These are phyloP conservation scores for Fusarium sacchari DNA, from an alignment of 2,329 filamentous ascomycete species.

Conservation along the genomic window DNA sequence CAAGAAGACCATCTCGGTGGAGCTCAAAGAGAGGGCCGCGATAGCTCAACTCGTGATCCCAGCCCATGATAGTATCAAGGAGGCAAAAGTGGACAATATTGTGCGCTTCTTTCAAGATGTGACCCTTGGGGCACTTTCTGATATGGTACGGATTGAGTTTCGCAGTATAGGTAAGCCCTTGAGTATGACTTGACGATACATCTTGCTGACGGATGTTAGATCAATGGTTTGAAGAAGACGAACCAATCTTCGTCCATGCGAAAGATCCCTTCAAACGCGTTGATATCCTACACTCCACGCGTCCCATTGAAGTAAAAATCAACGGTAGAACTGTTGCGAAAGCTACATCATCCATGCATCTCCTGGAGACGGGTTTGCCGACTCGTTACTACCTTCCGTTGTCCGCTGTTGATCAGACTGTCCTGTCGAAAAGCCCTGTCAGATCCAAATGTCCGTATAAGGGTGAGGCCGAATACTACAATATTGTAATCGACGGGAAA, in stretches of 20 bases:
- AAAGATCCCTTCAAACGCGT: constrained; percentile 75
- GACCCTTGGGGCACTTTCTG: constrained; percentile 47
- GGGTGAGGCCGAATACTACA: constrained; percentile 71
- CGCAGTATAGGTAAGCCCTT: constrained; percentile 46
- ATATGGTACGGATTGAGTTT: constrained; percentile 50
- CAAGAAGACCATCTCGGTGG: constrained; percentile 39
- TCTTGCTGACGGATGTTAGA: constrained; percentile 37
- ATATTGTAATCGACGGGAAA: constrained; percentile 59
- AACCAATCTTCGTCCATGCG: constrained; percentile 68
- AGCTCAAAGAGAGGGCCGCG: constrained; percentile 41
- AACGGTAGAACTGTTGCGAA: constrained; percentile 59
- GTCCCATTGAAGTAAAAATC: constrained; percentile 61
- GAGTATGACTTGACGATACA: accelerated
- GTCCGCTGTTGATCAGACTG: constrained; percentile 57
- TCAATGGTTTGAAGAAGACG: constrained; percentile 65
- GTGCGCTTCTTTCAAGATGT: constrained; percentile 53
- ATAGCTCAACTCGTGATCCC: constrained; percentile 48
- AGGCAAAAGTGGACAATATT: constrained; percentile 47
- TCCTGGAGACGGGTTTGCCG: constrained; percentile 70
- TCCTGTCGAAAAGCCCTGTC: constrained; percentile 61
- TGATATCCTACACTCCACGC: constrained; percentile 66
- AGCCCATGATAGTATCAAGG: constrained; percentile 35
- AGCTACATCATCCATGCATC: constrained; percentile 58
- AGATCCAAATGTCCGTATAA: constrained; percentile 74
- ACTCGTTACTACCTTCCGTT: constrained; percentile 68